Evolutionary conservation across 257 asterid species (phyloP).

Genomic region (Gentiana dahurica): DNA sequence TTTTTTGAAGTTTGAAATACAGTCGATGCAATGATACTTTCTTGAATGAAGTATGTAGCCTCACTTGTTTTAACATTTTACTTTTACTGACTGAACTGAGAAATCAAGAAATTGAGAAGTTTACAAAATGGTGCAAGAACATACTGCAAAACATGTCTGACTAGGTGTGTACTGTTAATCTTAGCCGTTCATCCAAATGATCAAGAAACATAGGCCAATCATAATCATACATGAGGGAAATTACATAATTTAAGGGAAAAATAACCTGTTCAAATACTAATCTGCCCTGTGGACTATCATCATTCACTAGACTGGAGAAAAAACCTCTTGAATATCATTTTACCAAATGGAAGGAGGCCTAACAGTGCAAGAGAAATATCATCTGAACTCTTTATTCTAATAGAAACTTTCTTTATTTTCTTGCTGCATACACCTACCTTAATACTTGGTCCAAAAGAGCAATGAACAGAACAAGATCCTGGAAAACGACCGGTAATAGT

Average conservation of each 20-base stretch:
- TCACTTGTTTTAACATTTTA: too few relatives aligned
- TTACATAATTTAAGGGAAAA: background rate
- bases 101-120: too few relatives aligned
- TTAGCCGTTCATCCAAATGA: too few relatives aligned
- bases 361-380: slow-evolving; percentile 38
- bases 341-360: slow-evolving; percentile 39
- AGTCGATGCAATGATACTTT: too few relatives aligned
- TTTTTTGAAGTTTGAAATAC: too few relatives aligned
- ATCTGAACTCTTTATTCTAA: slow-evolving; percentile 45
- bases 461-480: slow-evolving; percentile 20
- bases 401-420: slow-evolving; percentile 32
- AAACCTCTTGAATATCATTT: slow-evolving; percentile 20
- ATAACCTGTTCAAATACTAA: background rate
- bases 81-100: too few relatives aligned
- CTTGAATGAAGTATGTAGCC: too few relatives aligned
- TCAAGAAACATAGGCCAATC: too few relatives aligned
- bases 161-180: too few relatives aligned
- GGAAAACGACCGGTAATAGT: slow-evolving; percentile 23
- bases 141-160: too few relatives aligned
- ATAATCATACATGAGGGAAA: too few relatives aligned
- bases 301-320: slow-evolving; percentile 17
- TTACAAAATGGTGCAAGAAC: too few relatives aligned
- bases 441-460: slow-evolving; percentile 25
- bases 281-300: background rate
- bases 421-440: slow-evolving; percentile 32